These are phyloP conservation scores for Paramecium biaurelia DNA, from an alignment of 73 alveolate species.

Conservation along the genomic window DNA sequence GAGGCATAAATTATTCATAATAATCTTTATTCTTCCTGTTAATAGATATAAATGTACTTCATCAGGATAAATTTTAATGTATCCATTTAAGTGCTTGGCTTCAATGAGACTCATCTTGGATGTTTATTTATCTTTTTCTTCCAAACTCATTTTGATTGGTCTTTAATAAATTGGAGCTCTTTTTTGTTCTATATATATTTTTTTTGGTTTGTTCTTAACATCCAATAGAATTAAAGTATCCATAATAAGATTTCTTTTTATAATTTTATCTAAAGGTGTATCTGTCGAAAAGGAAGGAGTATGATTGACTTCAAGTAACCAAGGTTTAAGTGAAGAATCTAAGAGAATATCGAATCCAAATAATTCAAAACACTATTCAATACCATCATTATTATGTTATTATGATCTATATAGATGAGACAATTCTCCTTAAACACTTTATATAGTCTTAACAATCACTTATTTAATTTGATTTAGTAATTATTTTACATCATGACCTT, in stretches of 20 bases:
- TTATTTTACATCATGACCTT: constrained; percentile 67
- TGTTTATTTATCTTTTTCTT: not conserved
- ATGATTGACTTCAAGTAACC: constrained; percentile 80
- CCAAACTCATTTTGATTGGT: not conserved
- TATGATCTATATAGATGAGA: constrained; percentile 75
- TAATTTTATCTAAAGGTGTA: constrained; percentile 76
- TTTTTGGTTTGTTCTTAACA: constrained; percentile 65
- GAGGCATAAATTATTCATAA: constrained; percentile 40
- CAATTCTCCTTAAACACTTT: constrained; percentile 68
- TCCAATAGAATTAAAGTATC: constrained; percentile 74
- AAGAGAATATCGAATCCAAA: constrained; percentile 80
- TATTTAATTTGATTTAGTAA: constrained; percentile 67
- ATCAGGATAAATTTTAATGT: constrained; percentile 51
- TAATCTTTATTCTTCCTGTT: not conserved
- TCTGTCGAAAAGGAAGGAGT: constrained; percentile 83
- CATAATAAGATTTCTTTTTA: constrained; percentile 71
- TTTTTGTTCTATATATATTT: constrained; percentile 62
- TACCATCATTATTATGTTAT: constrained; percentile 73
- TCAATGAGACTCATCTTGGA: constrained; percentile 32
- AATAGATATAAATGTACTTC: constrained; percentile 33
- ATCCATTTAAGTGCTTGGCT: constrained; percentile 47
- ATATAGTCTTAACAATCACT: constrained; percentile 72
- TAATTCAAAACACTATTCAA: constrained; percentile 73
- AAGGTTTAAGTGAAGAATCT: constrained; percentile 70
- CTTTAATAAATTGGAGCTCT: constrained; percentile 59